Conservation (phyloP, 768 basidiomycete species). For the Amanita inopinata region DNA sequence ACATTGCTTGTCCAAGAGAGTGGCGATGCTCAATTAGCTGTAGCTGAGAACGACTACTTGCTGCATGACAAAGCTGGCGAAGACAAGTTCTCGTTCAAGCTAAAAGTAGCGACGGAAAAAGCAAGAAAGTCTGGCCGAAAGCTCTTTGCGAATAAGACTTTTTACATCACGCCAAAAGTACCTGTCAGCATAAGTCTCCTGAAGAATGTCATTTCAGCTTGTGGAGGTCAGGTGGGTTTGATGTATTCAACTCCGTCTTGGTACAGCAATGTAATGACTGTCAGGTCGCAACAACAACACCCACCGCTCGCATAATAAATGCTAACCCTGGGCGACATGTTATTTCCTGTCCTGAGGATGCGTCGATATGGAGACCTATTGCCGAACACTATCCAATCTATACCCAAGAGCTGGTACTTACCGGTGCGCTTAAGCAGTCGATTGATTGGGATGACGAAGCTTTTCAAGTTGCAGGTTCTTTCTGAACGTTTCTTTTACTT, state of each 20-base stretch:
- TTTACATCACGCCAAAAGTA: constrained; percentile 69
- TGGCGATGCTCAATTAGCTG: constrained; percentile 2
- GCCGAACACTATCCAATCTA: constrained; percentile 46
- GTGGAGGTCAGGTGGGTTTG: constrained; percentile 58
- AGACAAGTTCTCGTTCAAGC: constrained; percentile 53
- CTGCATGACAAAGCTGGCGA: constrained; percentile 58
- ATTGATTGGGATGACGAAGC: constrained; percentile 49
- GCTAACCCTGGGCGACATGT: constrained; percentile 45
- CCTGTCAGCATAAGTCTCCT: constrained; percentile 48
- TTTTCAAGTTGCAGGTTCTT: constrained; percentile 22
- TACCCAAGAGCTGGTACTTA: constrained; percentile 57
- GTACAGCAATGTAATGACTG: neutral
- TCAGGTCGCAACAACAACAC: constrained; percentile 37
- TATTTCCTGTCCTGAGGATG: constrained; percentile 58
- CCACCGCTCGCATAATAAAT: constrained; percentile 45
- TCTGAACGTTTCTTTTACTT: neutral
- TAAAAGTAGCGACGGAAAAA: constrained; percentile 48
- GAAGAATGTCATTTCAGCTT: constrained; percentile 57
- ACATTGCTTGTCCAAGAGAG: neutral
- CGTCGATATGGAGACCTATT: constrained; percentile 57
- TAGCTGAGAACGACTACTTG: constrained; percentile 56
- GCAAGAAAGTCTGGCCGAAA: constrained; percentile 46
- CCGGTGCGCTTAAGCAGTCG: constrained; percentile 53
- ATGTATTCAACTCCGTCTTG: neutral
- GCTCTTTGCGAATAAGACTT: constrained; percentile 53